These are phyloP conservation scores for Pseudognaphalium luteoalbum DNA, from an alignment of 129 eudicot species.

Conservation along the genomic window DNA sequence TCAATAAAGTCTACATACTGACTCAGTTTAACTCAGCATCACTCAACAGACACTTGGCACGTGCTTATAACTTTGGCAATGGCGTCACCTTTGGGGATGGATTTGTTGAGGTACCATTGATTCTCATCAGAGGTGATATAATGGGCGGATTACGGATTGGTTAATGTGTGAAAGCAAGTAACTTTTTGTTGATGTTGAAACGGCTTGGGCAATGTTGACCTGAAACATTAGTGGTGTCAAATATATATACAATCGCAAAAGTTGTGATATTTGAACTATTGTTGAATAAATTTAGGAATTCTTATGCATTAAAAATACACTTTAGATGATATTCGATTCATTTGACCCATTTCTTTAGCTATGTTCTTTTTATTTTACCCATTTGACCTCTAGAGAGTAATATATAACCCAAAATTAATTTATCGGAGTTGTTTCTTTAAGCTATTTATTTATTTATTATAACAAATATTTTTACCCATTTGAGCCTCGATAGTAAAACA, in stretches of 20 bases:
- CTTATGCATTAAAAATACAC: background rate
- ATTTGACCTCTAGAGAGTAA: background rate
- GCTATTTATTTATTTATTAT: too few species aligned
- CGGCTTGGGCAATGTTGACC: background rate
- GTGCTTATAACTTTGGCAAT: conserved; percentile 74
- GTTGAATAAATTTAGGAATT: background rate
- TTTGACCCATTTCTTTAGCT: background rate
- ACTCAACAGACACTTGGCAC: conserved; percentile 85
- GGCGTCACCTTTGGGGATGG: conserved; percentile 88
- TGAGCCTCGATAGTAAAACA: background rate
- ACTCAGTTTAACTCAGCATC: conserved; percentile 96
- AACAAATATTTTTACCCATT: background rate
- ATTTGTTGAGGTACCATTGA: conserved; percentile 66
- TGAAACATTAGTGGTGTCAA: background rate
- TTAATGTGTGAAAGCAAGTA: background rate
- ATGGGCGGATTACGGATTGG: background rate
- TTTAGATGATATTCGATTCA: background rate
- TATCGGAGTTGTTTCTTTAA: background rate
- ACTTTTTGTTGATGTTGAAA: background rate
- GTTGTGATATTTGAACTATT: background rate
- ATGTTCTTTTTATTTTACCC: background rate
- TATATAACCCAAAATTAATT: background rate
- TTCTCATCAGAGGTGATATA: background rate
- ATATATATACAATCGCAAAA: background rate
- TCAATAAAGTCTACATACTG: conserved; percentile 85